Base-by-base conservation (phyloP, 192 early-diverging fungal species). In the Podila horticola region DNA sequence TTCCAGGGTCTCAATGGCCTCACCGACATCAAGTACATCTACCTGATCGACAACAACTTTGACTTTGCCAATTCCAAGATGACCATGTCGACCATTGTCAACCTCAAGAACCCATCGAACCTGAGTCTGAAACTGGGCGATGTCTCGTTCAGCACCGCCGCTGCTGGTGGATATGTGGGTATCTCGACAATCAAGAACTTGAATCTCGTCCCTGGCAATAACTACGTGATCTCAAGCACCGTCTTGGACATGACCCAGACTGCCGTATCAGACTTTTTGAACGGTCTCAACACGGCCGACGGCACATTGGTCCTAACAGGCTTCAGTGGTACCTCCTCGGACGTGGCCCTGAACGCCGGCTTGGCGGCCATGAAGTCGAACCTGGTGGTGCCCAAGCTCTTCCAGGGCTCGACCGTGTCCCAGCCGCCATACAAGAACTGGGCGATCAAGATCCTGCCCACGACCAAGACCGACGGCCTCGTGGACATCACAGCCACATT, bases 371-470 rank as follows among this genome's bases (percentile, higher is more conserved):
- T 79, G 34, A 48, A 45, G 26, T 71, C 61, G 36, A 51, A 51
- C 10, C 0, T 79, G 60, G 36, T 62, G 29, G 30, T 79, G 0
- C 76, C 76, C 41, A 4, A 22, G 22, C 29, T n/a, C 11, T 79
- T 72, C 41, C 19, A 17, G 3, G 76, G 76, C 11, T 52, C 58
- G 10, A 26, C 29, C 52, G 57, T 79, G 59, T 79, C 76, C 26
- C 76, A 79, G 61, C 1, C 65, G 12, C 76, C 76, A 13, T 72
- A 64, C 50, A 64, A 62, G 66, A 52, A 72, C 76, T 79, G 69
- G 69, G 67, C 69, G 30, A 34, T 79, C 36, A 72, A 72, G 57
- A 50, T 48, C 4, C 20, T 61, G 13, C 34, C 65, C 50, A 34
- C n/a, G 24, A 67, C 70, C 22, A 64, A 50, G 51, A 45, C 22